phyloP scores from a whole-genome alignment of 192 early-diverging fungal species.

The Linnemannia zychae region DNA sequence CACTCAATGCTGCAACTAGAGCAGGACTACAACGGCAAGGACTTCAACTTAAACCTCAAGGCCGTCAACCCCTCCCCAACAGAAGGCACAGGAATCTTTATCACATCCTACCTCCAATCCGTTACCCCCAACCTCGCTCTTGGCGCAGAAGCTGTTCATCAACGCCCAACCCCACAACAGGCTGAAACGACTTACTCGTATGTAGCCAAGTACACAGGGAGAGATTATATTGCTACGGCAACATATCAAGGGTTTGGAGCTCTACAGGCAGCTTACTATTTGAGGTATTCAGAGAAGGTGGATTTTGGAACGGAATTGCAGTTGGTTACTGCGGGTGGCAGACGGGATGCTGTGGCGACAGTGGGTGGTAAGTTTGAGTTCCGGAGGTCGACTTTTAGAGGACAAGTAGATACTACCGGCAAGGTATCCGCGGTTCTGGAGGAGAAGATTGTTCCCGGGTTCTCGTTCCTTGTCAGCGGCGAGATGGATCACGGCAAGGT shows the following conservation, averaged over 20 bases:
- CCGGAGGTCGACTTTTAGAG: slow-evolving; percentile 89
- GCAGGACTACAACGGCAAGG: slow-evolving; percentile 91
- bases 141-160: slow-evolving; percentile 88
- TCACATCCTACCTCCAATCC: slow-evolving; percentile 92
- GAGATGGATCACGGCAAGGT: slow-evolving; percentile 98
- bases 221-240: slow-evolving; percentile 76
- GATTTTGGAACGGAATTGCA: slow-evolving; percentile 95
- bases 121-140: slow-evolving; percentile 85
- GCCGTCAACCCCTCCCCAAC: slow-evolving; percentile 95
- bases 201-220: slow-evolving; percentile 77
- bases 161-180: slow-evolving; percentile 85
- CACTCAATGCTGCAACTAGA: slow-evolving; percentile 95
- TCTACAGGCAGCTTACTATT: slow-evolving; percentile 89
- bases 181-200: slow-evolving; percentile 83
- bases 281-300: slow-evolving; percentile 92
- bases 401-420: slow-evolving; percentile 92
- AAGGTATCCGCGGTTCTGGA: slow-evolving; percentile 90
- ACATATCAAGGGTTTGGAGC: slow-evolving; percentile 76
- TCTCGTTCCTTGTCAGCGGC: slow-evolving; percentile 90
- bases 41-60: slow-evolving; percentile 93
- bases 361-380: slow-evolving; percentile 99
- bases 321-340: slow-evolving; percentile 74
- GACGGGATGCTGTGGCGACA: slow-evolving; percentile 92
- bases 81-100: slow-evolving; percentile 92
- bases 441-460: slow-evolving; percentile 95